These are phyloP conservation scores for Coemansia sp. DNA, from an alignment of 192 early-diverging fungal genomes.

Conservation along the genomic window DNA sequence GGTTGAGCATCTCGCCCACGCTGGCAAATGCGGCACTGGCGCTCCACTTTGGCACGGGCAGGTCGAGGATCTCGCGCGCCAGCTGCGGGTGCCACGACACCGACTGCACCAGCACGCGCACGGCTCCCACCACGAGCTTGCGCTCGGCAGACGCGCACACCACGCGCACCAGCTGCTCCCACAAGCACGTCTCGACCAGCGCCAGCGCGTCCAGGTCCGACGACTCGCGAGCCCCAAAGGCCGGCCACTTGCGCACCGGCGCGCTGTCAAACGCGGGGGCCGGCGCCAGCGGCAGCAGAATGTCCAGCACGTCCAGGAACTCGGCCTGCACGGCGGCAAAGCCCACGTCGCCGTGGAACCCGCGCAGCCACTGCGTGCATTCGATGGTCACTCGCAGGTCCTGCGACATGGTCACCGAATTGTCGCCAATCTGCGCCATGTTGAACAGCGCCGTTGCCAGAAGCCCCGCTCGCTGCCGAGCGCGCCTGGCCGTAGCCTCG, in stretches of 20 bases:
- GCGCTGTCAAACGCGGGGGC: constrained; percentile 28
- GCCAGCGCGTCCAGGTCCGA: constrained; percentile 29
- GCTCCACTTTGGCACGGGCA: constrained; percentile 28
- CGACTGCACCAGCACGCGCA: constrained; percentile 43
- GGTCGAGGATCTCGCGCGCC: constrained; percentile 40
- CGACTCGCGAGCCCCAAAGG: constrained; percentile 22
- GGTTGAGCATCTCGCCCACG: constrained; percentile 36
- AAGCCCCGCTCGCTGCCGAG: constrained; percentile 26
- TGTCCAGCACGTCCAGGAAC: constrained; percentile 42
- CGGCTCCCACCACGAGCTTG: constrained; percentile 36
- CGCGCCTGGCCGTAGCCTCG: constrained; percentile 15
- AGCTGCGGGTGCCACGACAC: constrained; percentile 52
- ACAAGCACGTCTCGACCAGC: constrained; percentile 46
- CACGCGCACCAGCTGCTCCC: constrained; percentile 46
- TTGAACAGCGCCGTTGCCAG: constrained; percentile 45
- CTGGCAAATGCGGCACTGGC: not conserved
- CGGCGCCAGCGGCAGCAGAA: constrained; percentile 33
- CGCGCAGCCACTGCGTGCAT: constrained; percentile 40
- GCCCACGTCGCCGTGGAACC: constrained; percentile 10
- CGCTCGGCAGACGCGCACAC: constrained; percentile 34
- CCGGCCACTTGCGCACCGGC: constrained; percentile 25
- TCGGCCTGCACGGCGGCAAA: constrained; percentile 18
- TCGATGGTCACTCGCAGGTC: constrained; percentile 41
- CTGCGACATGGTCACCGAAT: constrained; percentile 39
- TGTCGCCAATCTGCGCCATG: constrained; percentile 44